These are phyloP conservation scores for Penstemon eatonii DNA, from an alignment of 257 asterid genomes.

Conservation along the genomic window DNA sequence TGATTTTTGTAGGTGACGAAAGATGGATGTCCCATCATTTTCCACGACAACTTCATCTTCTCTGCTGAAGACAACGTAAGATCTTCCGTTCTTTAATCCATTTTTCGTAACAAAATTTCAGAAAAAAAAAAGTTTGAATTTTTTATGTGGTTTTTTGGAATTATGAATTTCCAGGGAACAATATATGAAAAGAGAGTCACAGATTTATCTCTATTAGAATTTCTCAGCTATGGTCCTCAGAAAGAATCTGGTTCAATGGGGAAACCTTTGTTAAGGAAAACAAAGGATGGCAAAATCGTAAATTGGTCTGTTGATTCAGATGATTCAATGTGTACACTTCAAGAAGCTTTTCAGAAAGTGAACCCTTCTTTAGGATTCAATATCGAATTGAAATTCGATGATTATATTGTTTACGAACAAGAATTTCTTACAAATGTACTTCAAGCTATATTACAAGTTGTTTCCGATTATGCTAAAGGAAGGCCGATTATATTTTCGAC, in stretches of 20 bases:
- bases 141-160: neutral
- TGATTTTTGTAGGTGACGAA: slow-evolving; percentile 79
- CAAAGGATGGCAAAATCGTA: slow-evolving; percentile 69
- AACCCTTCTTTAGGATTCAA: slow-evolving; percentile 80
- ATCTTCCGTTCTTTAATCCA: neutral
- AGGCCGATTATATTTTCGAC: slow-evolving; percentile 77
- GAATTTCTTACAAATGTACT: slow-evolving; percentile 52
- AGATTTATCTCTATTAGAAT: slow-evolving; percentile 68
- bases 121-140: neutral
- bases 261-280: slow-evolving; percentile 68
- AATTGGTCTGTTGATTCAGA: slow-evolving; percentile 79
- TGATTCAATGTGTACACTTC: slow-evolving; percentile 69
- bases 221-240: slow-evolving; percentile 79
- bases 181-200: slow-evolving; percentile 75
- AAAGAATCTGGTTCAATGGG: slow-evolving; percentile 49
- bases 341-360: slow-evolving; percentile 81
- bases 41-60: slow-evolving; percentile 91
- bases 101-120: neutral
- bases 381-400: slow-evolving; percentile 87
- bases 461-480: slow-evolving; percentile 57
- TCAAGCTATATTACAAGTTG: slow-evolving; percentile 56
- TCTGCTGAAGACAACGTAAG: slow-evolving; percentile 60
- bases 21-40: slow-evolving; percentile 88
- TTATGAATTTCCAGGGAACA: slow-evolving; percentile 50
- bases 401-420: slow-evolving; percentile 58